phyloP scores from a whole-genome alignment of 352 stramenopile genomes.

The Pythium pectinolyticum region DNA sequence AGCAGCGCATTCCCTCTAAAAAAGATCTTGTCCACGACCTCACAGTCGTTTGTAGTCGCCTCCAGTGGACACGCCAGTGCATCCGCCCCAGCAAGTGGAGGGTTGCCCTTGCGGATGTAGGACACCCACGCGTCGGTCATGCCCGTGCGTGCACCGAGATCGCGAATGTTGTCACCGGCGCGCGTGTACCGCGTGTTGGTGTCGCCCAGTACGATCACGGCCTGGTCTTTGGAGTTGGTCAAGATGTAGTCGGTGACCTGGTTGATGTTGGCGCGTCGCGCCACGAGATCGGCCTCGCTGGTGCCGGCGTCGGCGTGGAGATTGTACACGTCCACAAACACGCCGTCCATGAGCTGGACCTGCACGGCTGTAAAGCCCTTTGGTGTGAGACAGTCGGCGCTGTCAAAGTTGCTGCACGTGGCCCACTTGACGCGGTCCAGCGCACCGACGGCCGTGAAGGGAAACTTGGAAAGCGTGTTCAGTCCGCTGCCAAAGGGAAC shows the following conservation, averaged over 20 bases:
- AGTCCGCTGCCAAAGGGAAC: constrained; percentile 44
- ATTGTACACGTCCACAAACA: constrained; percentile 51
- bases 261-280: constrained; percentile 40
- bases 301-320: constrained; percentile 46
- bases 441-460: constrained; percentile 39
- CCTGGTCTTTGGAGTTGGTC: constrained; percentile 44
- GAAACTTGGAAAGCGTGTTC: constrained; percentile 46
- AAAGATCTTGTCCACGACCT: constrained; percentile 66
- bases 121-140: constrained; percentile 49
- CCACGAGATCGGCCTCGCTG: constrained; percentile 32
- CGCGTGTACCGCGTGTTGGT: constrained; percentile 61
- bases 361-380: constrained; percentile 54
- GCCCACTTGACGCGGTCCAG: constrained; percentile 46
- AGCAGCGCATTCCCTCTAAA: constrained; percentile 39
- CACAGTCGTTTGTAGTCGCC: constrained; percentile 42
- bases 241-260: constrained; percentile 48
- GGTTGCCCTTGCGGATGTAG: constrained; percentile 34
- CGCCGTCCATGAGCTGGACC: constrained; percentile 43
- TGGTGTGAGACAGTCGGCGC: constrained; percentile 52
- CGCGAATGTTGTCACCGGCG: constrained; percentile 38
- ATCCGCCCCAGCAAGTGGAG: constrained; percentile 34
- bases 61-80: constrained; percentile 38
- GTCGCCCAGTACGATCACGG: constrained; percentile 53
- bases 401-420: constrained; percentile 45
- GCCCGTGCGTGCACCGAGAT: constrained; percentile 31